Base-by-base conservation (phyloP, 805 yeast species). In the Wickerhamiella azymoides region DNA sequence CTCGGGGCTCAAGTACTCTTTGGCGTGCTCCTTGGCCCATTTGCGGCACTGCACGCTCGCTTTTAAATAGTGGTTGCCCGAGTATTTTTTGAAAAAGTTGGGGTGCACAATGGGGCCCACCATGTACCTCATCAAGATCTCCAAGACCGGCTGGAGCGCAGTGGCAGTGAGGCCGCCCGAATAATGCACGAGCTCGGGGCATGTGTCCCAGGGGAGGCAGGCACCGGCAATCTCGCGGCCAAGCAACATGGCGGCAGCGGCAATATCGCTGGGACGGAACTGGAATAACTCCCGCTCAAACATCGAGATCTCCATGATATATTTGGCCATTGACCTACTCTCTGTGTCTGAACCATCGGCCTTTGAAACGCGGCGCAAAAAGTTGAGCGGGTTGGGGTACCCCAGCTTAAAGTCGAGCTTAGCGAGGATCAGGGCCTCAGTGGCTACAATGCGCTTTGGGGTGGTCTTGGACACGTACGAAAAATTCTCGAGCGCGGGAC, bases 1-100 rank as follows among this genome's bases (percentile, higher is more conserved):
- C 3, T 39, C 35, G 10, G 18, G 35, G 7, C 24, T n/a, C 30
- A 30, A 8, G 14, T 14, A 39, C 42, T 45, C 44, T 8, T 13
- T 7, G 8, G 9, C 16, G 21, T 48, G 40, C 28, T 50, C 49
- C 50, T 57, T 56, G 43, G 62, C 63, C 66, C 66, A 66, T 11
- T 52, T 51, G 14, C 64, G 57, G 36, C 66, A 57, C 14, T 58
- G 47, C 16, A 62, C 47, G 10, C 68, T 59, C 2, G 68, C 71
- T 63, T 84, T 84, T 80, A 92, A 76, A 60, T 80, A 86, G 61
- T 83, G 80, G 60, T 85, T 77, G 27, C 92, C 76, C 40, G 94
- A 89, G 61, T 92, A 92, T 65, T 92, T 92, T 60, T 82, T 84
- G 69, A 85, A 86, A 58, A 89, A 85, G 61, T 85, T 95, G 58